phyloP scores from a whole-genome alignment of 257 asterid genomes.

The Solanum etuberosum region DNA sequence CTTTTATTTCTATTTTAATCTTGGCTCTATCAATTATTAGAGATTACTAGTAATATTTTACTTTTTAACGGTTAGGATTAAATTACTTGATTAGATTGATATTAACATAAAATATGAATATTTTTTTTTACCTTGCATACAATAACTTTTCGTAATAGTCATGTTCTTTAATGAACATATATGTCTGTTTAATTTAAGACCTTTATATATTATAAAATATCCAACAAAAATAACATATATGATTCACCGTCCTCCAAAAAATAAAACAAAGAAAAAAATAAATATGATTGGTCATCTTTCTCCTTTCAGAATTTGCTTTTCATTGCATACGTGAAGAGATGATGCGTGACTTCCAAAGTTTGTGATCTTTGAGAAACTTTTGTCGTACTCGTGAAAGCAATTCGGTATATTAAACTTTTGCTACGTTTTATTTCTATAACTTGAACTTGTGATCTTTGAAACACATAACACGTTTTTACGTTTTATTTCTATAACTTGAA shows the following conservation, averaged over 20 bases:
- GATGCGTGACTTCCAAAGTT: slow-evolving; percentile 8
- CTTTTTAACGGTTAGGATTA: background rate
- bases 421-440: too few species aligned
- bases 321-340: background rate
- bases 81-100: background rate
- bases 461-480: too few species aligned
- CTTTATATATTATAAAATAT: too few species aligned
- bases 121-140: too few species aligned
- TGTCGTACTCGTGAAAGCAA: background rate
- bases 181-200: too few species aligned
- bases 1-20: background rate
- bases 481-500: too few species aligned
- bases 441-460: too few species aligned
- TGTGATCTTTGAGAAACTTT: slow-evolving; percentile 4
- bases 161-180: background rate
- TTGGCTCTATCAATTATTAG: background rate
- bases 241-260: background rate
- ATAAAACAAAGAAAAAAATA: background rate
- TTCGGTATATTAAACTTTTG: background rate
- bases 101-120: background rate
- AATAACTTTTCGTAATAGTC: background rate
- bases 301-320: background rate
- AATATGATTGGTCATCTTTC: background rate
- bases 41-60: background rate
- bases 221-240: background rate